phyloP scores from a whole-genome alignment of 2,329 filamentous ascomycete species.

The Mycocentrospora acerina region DNA sequence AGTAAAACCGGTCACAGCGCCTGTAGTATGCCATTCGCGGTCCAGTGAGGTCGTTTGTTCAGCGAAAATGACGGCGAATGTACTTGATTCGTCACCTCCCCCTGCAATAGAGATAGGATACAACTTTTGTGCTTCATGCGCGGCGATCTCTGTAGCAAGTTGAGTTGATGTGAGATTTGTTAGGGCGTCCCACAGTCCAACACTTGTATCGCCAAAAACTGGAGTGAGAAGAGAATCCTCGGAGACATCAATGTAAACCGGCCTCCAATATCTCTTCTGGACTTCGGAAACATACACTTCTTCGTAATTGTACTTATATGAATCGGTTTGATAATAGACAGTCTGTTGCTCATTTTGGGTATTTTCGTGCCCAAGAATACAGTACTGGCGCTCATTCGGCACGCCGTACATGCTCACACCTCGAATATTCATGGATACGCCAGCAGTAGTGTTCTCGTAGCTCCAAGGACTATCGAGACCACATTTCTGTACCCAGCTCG shows the following conservation, averaged over 20 bases:
- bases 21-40: slow-evolving; percentile 19
- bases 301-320: slow-evolving; percentile 8
- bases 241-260: slow-evolving; percentile 15
- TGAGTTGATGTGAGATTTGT: slow-evolving; percentile 14
- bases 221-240: slow-evolving; percentile 16
- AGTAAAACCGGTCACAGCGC: slow-evolving; percentile 18
- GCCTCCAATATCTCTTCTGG: slow-evolving; percentile 25
- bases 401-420: slow-evolving; percentile 19
- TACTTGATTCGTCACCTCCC: slow-evolving; percentile 6
- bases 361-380: slow-evolving; percentile 21
- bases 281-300: slow-evolving; percentile 9
- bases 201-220: slow-evolving; percentile 22
- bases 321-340: slow-evolving; percentile 13
- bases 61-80: slow-evolving; percentile 24
- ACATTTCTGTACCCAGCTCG: slow-evolving; percentile 14
- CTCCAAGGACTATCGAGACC: slow-evolving; percentile 9
- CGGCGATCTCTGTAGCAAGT: slow-evolving; percentile 13
- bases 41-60: slow-evolving; percentile 12
- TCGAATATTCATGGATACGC: slow-evolving; percentile 12
- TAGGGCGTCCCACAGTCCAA: slow-evolving; percentile 19
- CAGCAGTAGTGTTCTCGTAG: slow-evolving; percentile 7
- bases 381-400: slow-evolving; percentile 15
- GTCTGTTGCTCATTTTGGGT: slow-evolving; percentile 15
- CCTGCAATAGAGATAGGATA: slow-evolving; percentile 17
- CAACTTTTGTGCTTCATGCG: slow-evolving; percentile 11